These are phyloP conservation scores for Candida ipomoeae DNA, from an alignment of 805 yeast species.

Conservation along the genomic window DNA sequence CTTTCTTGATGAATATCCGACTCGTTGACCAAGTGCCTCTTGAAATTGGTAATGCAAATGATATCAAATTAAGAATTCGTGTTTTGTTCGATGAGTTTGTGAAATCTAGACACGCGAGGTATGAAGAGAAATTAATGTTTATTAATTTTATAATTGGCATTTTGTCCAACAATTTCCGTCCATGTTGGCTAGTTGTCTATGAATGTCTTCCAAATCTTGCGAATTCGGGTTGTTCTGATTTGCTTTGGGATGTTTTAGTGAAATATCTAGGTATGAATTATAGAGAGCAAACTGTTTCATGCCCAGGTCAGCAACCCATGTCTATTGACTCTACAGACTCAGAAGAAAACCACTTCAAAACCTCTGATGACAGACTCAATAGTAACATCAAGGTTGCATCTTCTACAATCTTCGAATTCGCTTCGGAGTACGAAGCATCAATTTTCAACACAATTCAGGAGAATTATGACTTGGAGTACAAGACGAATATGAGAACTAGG, in stretches of 20 bases:
- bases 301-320: slow-evolving; percentile 8
- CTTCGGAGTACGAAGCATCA: slow-evolving; percentile 25
- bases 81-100: slow-evolving; percentile 45
- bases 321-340: slow-evolving; percentile 5
- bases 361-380: slow-evolving; percentile 43
- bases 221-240: slow-evolving; percentile 23
- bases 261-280: slow-evolving; percentile 28
- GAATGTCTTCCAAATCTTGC: slow-evolving; percentile 53
- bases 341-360: slow-evolving; percentile 33
- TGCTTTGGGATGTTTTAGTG: slow-evolving; percentile 55
- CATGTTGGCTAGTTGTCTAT: slow-evolving; percentile 75
- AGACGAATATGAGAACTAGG: slow-evolving; percentile 50
- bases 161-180: slow-evolving; percentile 71
- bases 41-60: slow-evolving; percentile 67
- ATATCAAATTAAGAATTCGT: slow-evolving; percentile 65
- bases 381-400: slow-evolving; percentile 33
- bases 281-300: slow-evolving; percentile 14
- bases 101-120: background rate
- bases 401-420: slow-evolving; percentile 14
- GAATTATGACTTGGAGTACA: slow-evolving; percentile 21
- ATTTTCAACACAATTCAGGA: background rate
- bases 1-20: slow-evolving; percentile 39
- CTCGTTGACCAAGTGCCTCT: slow-evolving; percentile 69
- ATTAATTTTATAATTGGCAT: slow-evolving; percentile 49
- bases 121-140: background rate